These are phyloP conservation scores for Tieghemostelium lacteum DNA, from an alignment of 78 protist genomes.

Conservation along the genomic window DNA sequence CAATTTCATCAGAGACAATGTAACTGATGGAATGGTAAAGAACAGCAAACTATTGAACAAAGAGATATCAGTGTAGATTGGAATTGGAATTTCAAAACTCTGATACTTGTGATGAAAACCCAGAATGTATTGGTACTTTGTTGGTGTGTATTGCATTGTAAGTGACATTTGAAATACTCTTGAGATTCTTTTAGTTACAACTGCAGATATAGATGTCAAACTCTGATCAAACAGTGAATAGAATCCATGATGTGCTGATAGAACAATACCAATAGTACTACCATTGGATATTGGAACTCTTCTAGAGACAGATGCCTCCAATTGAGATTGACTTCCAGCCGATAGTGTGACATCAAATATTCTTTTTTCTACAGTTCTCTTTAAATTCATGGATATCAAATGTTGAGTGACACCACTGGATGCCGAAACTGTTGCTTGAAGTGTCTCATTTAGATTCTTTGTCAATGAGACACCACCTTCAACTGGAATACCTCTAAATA, in stretches of 20 bases:
- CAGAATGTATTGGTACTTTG: conserved; percentile 4
- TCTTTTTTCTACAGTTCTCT: conserved; percentile 42
- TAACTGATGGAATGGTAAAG: conserved; percentile 54
- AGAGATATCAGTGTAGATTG: conserved; percentile 12
- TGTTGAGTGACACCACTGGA: neutral
- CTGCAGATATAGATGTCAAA: neutral
- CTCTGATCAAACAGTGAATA: neutral
- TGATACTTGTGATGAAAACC: conserved; percentile 50
- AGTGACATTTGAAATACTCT: conserved; percentile 18
- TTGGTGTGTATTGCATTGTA: neutral
- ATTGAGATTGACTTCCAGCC: neutral
- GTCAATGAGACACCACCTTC: neutral
- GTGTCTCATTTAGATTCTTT: neutral
- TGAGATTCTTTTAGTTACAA: conserved; percentile 4
- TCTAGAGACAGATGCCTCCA: conserved; percentile 24
- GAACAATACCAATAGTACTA: neutral
- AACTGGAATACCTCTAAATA: conserved; percentile 8
- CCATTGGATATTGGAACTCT: conserved; percentile 42
- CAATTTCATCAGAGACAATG: neutral
- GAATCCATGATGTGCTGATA: conserved; percentile 11
- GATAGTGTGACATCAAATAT: neutral
- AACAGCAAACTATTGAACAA: conserved; percentile 3
- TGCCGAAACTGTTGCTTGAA: neutral
- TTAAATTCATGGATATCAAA: neutral
- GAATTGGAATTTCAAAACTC: conserved; percentile 46